phyloP scores from a whole-genome alignment of 129 eudicot genomes.

The Lactuca saligna region DNA sequence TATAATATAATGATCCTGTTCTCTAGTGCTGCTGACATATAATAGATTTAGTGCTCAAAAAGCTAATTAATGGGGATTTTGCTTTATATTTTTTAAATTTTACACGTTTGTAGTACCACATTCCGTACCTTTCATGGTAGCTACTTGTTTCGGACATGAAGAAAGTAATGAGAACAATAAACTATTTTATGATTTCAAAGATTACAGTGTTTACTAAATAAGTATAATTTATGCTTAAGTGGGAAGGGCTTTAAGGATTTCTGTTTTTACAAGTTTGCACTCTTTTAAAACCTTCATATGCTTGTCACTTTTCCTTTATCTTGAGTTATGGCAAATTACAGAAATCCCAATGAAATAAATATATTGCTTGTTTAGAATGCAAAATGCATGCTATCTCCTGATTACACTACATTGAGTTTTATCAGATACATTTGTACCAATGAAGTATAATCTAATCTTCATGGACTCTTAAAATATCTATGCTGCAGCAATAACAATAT shows the following conservation, averaged over 20 bases:
- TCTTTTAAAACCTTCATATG: neutral
- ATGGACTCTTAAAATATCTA: neutral
- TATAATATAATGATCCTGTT: constrained; percentile 7
- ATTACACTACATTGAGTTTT: neutral
- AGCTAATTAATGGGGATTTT: constrained; percentile 19
- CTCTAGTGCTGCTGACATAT: constrained; percentile 28
- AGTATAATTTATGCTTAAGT: constrained; percentile 1
- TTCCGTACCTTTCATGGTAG: constrained; percentile 30
- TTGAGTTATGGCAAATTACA: neutral
- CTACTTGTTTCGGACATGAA: constrained; percentile 22
- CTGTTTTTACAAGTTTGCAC: neutral
- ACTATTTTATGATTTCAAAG: constrained; percentile 12
- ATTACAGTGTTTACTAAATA: constrained; percentile 23
- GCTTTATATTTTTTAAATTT: constrained; percentile 7
- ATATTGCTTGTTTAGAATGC: neutral
- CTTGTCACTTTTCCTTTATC: neutral
- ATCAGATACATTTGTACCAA: too few species aligned
- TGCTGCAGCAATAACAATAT: constrained; percentile 9
- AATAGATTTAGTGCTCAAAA: constrained; percentile 28
- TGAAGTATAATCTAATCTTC: neutral
- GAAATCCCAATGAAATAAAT: neutral
- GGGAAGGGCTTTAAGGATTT: constrained; percentile 1
- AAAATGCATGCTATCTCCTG: constrained; percentile 7
- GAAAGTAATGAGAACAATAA: constrained; percentile 1
- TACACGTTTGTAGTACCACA: constrained; percentile 36